These are phyloP conservation scores for Ogataea nonfermentans DNA, from an alignment of 805 yeast species.

Conservation along the genomic window DNA sequence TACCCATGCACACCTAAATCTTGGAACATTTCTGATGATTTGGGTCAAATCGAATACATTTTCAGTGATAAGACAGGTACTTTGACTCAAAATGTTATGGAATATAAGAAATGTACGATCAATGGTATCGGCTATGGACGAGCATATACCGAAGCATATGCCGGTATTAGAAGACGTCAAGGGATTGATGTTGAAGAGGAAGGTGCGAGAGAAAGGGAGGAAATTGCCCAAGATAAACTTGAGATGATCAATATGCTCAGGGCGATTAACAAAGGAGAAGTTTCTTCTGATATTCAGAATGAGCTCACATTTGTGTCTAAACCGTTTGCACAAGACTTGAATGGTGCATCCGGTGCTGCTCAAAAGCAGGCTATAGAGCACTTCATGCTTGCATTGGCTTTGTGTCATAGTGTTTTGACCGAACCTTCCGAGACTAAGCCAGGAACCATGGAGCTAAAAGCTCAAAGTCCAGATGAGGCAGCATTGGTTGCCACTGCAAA, in stretches of 20 bases:
- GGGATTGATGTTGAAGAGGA: slow-evolving; percentile 74
- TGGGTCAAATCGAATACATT: slow-evolving; percentile 82
- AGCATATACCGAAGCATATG: slow-evolving; percentile 81
- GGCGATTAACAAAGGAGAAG: slow-evolving; percentile 33
- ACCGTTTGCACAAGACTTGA: slow-evolving; percentile 61
- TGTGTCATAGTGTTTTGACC: slow-evolving; percentile 76
- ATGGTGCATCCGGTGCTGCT: slow-evolving; percentile 45
- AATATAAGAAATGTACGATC: slow-evolving; percentile 76
- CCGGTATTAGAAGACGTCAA: slow-evolving; percentile 73
- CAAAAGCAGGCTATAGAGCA: slow-evolving; percentile 66
- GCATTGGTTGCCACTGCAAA: slow-evolving; percentile 82
- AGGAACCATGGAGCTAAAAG: slow-evolving; percentile 55
- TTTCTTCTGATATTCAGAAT: slow-evolving; percentile 41
- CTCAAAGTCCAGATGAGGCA: slow-evolving; percentile 87
- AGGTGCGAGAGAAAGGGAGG: slow-evolving; percentile 47
- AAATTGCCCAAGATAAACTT: slow-evolving; percentile 55
- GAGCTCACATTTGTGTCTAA: slow-evolving; percentile 70
- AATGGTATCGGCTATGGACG: slow-evolving; percentile 71
- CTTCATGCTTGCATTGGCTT: slow-evolving; percentile 71
- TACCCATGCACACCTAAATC: slow-evolving; percentile 83
- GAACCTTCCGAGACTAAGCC: slow-evolving; percentile 65
- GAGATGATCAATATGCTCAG: slow-evolving; percentile 53
- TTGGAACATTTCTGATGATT: slow-evolving; percentile 83
- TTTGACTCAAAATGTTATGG: slow-evolving; percentile 81
- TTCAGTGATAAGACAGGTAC: slow-evolving; percentile 88